Percentiles rank a stretch among this genome's conserved stretches.
Conservation (phyloP, 768 basidiomycete genomes). For the Kwoniella botswanensis region DNA sequence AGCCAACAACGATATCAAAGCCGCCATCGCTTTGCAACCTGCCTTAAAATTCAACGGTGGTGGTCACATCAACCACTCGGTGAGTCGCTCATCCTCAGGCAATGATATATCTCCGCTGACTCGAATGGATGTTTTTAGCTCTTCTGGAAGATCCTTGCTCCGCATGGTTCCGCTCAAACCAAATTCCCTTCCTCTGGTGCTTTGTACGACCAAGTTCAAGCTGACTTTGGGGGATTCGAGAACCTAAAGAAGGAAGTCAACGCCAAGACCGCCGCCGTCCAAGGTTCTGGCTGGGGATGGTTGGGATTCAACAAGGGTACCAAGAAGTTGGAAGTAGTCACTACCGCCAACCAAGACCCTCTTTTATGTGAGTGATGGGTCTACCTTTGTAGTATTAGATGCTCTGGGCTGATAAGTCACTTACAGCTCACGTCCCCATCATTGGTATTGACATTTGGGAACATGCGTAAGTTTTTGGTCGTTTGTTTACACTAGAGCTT, state of each 20-base stretch:
- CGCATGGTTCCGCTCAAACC: conserved; percentile 65
- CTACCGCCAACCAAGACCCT: conserved; percentile 97
- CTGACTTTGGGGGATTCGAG: conserved; percentile 72
- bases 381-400: no score
- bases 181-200: conserved; percentile 69
- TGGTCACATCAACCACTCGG: conserved; percentile 66
- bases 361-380: conserved; percentile 62
- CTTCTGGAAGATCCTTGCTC: conserved; percentile 94
- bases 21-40: conserved; percentile 83
- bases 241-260: conserved; percentile 81
- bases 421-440: conserved; percentile 74
- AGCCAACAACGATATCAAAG: conserved; percentile 66
- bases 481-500: conserved; percentile 13
- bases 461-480: conserved; percentile 66
- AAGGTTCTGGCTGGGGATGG: conserved; percentile 97
- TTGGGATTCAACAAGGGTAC: conserved; percentile 73
- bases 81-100: conserved; percentile 13
- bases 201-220: conserved; percentile 61
- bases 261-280: conserved; percentile 78
- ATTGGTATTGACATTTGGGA: conserved; percentile 96
- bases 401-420: neutral
- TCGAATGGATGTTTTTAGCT: conserved; percentile 60
- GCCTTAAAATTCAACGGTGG: conserved; percentile 97
- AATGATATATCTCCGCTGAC: neutral
- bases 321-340: conserved; percentile 83